These are phyloP conservation scores for Xylaria sp. DNA, from an alignment of 2,329 filamentous ascomycete species.

Conservation along the genomic window DNA sequence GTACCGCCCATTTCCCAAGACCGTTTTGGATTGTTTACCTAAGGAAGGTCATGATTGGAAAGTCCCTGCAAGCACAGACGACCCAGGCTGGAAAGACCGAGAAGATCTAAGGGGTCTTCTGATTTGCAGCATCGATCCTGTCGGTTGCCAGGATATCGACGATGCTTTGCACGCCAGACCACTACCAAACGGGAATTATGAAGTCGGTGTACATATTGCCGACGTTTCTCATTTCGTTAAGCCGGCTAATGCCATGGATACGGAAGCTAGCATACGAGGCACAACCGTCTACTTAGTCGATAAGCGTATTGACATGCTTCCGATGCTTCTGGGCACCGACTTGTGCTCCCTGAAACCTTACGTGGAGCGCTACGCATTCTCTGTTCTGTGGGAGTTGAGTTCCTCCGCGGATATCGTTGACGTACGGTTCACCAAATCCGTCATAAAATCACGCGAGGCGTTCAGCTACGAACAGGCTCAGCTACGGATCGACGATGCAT, in stretches of 20 bases:
- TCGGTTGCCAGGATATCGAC: constrained; percentile 97
- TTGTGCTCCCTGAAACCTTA: constrained; percentile 97
- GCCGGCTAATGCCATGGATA: constrained; percentile 96
- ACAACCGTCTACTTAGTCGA: constrained; percentile 98
- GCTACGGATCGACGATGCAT: constrained; percentile 87
- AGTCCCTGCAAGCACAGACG: constrained; percentile 81
- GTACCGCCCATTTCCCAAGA: constrained; percentile 95
- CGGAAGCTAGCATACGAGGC: constrained; percentile 90
- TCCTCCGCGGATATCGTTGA: constrained; percentile 85
- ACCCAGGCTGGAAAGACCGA: constrained; percentile 88
- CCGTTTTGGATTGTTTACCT: constrained; percentile 92
- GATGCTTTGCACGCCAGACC: constrained; percentile 90
- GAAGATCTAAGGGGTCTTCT: constrained; percentile 85
- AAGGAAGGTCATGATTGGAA: constrained; percentile 93
- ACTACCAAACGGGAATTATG: constrained; percentile 91
- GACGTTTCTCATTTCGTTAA: constrained; percentile 99
- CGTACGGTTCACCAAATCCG: constrained; percentile 94
- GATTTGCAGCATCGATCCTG: constrained; percentile 97
- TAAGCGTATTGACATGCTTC: constrained; percentile 99
- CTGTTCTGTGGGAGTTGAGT: constrained; percentile 88
- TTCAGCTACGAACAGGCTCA: constrained; percentile 99
- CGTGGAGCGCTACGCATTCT: constrained; percentile 93
- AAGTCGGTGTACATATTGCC: constrained; percentile 97
- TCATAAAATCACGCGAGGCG: constrained; percentile 94
- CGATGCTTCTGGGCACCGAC: constrained; percentile 94